Evolutionary conservation across 169 alveolate genomes (phyloP), one percentile per base, ranked within the genome.

Genomic region (Plasmodium falciparum): DNA sequence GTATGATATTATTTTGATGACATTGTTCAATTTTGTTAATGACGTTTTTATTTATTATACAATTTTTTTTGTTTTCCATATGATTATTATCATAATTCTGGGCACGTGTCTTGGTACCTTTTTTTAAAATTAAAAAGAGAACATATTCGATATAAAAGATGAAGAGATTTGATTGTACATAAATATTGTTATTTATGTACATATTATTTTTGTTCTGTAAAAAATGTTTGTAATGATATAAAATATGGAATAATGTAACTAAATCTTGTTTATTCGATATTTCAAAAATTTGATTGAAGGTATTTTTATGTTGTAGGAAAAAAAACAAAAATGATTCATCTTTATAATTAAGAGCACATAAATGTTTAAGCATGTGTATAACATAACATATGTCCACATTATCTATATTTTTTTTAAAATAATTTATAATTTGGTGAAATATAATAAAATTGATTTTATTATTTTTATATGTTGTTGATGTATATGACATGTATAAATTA

Each of bases 351-450:
- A 69, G 24, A 2, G 13, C 8, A 8, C 74, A 15, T 58, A 83
- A 29, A 59, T 83, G 17, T 70, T 83, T 83, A 13, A 83, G n/a
- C 17, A 83, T 83, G n/a, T 47, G 29, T 1, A 83, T 50, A 13
- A 59, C 26, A 8, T 83, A 70, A 54, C 15, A 11, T 0, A 69
- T 62, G 33, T 54, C 58, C 2, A 7, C 22, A 11, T 9, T n/a
- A 2, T 54, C 58, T 9, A 56, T 73, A 7, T 70, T 69, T 11
- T 83, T 72, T 72, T 69, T 83, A 39, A 83, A 26, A 72, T 70
- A 83, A 13, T 43, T 70, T 15, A 70, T n/a, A 12, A 70, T 83
- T 49, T 83, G 91, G 1, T 69, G 76, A 39, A 70, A 83, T 39
- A 83, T 26, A 5, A 58, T 59, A 58, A 43, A 70, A 22, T 83